Evolutionary conservation across 192 early-diverging fungal species (phyloP).

Genomic region (Lobosporangium transversale): DNA sequence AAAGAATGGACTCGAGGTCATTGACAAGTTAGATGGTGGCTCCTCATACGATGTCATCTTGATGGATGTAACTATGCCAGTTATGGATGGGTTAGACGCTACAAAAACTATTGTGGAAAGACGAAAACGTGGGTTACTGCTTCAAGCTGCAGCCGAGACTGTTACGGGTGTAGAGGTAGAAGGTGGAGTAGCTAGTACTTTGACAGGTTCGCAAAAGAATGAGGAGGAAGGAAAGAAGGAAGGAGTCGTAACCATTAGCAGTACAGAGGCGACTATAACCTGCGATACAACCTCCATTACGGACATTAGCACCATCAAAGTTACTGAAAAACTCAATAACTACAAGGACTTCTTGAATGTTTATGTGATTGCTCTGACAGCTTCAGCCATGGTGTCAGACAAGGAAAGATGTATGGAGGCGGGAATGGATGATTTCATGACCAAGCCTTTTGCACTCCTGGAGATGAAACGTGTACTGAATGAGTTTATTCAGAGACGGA

Average conservation of each 20-base stretch:
- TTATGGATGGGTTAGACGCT: conserved; percentile 60
- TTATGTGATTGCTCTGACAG: conserved; percentile 66
- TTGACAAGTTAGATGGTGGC: conserved; percentile 55
- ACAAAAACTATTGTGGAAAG: conserved; percentile 52
- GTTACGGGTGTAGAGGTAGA: too few species aligned
- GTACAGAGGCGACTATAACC: background rate
- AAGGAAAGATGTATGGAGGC: conserved; percentile 64
- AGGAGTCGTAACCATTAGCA: background rate
- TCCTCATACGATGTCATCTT: conserved; percentile 59
- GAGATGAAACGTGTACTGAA: conserved; percentile 58
- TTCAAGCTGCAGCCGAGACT: background rate
- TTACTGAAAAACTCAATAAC: background rate
- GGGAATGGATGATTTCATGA: conserved; percentile 67
- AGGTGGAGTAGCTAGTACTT: too few species aligned
- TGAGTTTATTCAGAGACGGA: conserved; percentile 15
- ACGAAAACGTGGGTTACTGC: conserved; percentile 18
- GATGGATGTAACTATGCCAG: conserved; percentile 64
- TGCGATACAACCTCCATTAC: background rate
- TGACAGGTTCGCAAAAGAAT: too few species aligned
- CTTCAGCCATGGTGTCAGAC: conserved; percentile 60
- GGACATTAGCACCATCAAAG: too few species aligned
- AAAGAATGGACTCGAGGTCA: conserved; percentile 60
- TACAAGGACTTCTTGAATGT: conserved; percentile 53
- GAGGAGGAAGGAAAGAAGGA: too few species aligned
- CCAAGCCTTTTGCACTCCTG: conserved; percentile 60